phyloP scores from a whole-genome alignment of 179 eudicot species.

The Nepenthes alata region DNA sequence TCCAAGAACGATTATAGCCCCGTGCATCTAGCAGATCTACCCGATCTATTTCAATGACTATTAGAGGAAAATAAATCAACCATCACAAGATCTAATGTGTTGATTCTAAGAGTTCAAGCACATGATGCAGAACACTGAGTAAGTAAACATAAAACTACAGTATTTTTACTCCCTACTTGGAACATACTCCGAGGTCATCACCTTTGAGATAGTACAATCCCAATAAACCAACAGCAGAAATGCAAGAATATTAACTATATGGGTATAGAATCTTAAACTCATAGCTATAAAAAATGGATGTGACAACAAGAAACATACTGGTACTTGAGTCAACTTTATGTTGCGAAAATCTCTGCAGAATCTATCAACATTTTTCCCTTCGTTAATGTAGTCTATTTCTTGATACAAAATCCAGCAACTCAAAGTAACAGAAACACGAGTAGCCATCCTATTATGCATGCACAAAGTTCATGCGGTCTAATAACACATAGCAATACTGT shows the following conservation, averaged over 20 bases:
- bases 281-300: neutral
- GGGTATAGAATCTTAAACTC: too few relatives aligned
- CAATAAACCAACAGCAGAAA: slow-evolving; percentile 52
- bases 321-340: slow-evolving; percentile 96
- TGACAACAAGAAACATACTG: slow-evolving; percentile 52
- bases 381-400: slow-evolving; percentile 95
- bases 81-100: neutral
- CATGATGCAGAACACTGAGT: neutral
- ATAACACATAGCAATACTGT: neutral
- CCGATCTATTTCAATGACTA: slow-evolving; percentile 75
- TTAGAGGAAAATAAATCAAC: neutral
- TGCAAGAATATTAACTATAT: neutral
- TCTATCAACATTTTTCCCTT: slow-evolving; percentile 96
- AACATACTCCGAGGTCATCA: slow-evolving; percentile 88
- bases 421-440: slow-evolving; percentile 3
- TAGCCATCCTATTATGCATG: too few relatives aligned
- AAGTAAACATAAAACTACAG: neutral
- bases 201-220: slow-evolving; percentile 89
- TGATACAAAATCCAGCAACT: slow-evolving; percentile 77
- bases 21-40: slow-evolving; percentile 61
- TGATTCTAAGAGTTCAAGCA: neutral
- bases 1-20: slow-evolving; percentile 61
- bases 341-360: slow-evolving; percentile 95
- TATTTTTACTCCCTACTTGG: slow-evolving; percentile 53
- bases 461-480: neutral